Percentiles rank a stretch among this genome's conserved stretches.
Conservation (phyloP, 345 rosid genomes). For the Populus davidiana region DNA sequence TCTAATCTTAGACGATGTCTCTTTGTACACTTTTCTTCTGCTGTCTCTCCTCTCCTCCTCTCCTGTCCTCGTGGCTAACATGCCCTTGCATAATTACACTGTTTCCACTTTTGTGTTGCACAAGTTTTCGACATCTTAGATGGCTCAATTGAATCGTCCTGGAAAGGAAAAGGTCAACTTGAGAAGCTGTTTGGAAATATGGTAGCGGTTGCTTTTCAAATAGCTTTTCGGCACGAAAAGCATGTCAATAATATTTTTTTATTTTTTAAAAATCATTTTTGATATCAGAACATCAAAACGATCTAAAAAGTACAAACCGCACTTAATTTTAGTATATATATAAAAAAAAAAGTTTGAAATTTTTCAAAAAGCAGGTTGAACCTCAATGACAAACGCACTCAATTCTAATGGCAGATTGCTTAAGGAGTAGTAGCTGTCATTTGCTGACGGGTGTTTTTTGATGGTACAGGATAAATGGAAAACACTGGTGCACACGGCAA, state of each 20-base stretch:
- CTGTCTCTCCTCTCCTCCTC: background rate
- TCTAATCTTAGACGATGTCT: slow-evolving; percentile 13
- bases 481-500: slow-evolving; percentile 93
- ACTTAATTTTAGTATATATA: too few species aligned
- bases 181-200: slow-evolving; percentile 9
- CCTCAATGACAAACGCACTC: too few species aligned
- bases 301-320: too few species aligned
- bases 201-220: too few species aligned
- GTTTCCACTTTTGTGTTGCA: background rate
- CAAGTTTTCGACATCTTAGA: background rate
- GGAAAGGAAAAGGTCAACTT: background rate
- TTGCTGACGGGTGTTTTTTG: background rate
- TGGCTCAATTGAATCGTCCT: background rate
- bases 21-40: background rate
- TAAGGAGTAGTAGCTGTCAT: background rate
- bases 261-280: too few species aligned
- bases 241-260: too few species aligned
- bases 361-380: too few species aligned
- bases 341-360: too few species aligned
- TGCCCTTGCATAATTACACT: background rate
- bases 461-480: slow-evolving; percentile 91
- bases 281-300: too few species aligned
- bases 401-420: slow-evolving; percentile 3
- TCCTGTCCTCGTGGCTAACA: background rate
- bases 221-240: too few species aligned